phyloP scores from a whole-genome alignment of 306 rosid species.

The Rubus parviflorus region DNA sequence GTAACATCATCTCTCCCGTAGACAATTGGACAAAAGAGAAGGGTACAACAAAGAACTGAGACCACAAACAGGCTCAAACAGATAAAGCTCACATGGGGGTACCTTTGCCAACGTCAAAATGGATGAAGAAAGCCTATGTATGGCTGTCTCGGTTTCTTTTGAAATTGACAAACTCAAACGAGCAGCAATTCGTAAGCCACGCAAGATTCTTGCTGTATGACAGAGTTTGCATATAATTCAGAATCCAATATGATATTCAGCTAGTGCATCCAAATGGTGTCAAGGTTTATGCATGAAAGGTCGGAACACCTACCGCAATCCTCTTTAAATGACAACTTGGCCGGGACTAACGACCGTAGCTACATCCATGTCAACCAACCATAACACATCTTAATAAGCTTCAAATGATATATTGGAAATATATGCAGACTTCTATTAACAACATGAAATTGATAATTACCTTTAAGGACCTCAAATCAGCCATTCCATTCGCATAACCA shows the following conservation, averaged over 20 bases:
- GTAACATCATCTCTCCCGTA: neutral
- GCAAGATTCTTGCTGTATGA: conserved; percentile 79
- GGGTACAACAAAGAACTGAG: neutral
- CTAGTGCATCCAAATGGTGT: conserved; percentile 26
- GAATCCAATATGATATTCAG: conserved; percentile 24
- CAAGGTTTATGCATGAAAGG: conserved; percentile 15
- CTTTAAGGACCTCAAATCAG: conserved; percentile 47
- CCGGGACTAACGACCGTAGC: conserved; percentile 62
- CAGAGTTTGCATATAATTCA: conserved; percentile 25
- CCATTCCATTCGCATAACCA: conserved; percentile 48
- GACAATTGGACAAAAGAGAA: neutral
- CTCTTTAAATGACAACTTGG: conserved; percentile 69
- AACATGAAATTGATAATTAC: conserved; percentile 27
- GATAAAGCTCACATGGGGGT: conserved; percentile 21
- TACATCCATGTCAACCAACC: conserved; percentile 34
- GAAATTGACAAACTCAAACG: conserved; percentile 82
- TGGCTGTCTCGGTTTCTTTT: conserved; percentile 47
- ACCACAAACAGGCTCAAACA: neutral
- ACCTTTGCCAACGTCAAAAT: conserved; percentile 41
- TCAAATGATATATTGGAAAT: neutral
- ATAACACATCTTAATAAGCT: conserved; percentile 12
- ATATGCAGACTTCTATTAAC: conserved; percentile 1
- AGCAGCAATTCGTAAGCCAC: conserved; percentile 95
- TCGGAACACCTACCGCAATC: conserved; percentile 76
- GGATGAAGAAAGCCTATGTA: conserved; percentile 40